Percentiles rank a stretch among this genome's conserved stretches.
These are phyloP conservation scores for Gynochthodes officinalis DNA, from an alignment of 257 asterid genomes.

Conservation along the genomic window DNA sequence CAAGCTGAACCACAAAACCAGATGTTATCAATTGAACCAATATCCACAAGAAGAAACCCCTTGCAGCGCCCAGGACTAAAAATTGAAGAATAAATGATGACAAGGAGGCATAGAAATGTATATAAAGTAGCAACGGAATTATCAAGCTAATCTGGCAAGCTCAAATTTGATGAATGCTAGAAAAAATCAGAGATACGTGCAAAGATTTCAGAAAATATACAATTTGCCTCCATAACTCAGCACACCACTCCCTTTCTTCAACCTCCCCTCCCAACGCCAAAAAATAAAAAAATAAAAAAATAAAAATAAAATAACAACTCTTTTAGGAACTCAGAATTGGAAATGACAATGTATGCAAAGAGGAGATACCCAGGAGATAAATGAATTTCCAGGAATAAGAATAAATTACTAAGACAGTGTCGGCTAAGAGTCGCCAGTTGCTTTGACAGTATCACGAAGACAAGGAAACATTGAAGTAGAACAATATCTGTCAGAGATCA, in stretches of 20 bases:
- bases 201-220: not conserved
- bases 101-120: not conserved
- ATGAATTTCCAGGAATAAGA: not conserved
- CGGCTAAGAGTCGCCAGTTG: not conserved
- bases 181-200: not conserved
- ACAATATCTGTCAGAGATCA: not conserved
- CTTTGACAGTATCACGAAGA: not conserved
- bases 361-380: not conserved
- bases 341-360: not conserved
- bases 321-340: not conserved
- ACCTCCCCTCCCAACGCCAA: not conserved
- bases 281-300: not conserved
- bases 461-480: not conserved
- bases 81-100: not conserved
- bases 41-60: not conserved
- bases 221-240: not conserved
- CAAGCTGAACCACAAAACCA: constrained; percentile 61
- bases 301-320: not conserved
- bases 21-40: not conserved
- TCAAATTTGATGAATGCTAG: not conserved
- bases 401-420: not conserved
- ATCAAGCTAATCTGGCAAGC: not conserved
- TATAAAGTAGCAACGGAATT: not conserved
- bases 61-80: not conserved
- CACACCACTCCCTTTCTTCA: not conserved